These are phyloP conservation scores for Psidium guajava DNA, from an alignment of 345 rosid species.

Conservation along the genomic window DNA sequence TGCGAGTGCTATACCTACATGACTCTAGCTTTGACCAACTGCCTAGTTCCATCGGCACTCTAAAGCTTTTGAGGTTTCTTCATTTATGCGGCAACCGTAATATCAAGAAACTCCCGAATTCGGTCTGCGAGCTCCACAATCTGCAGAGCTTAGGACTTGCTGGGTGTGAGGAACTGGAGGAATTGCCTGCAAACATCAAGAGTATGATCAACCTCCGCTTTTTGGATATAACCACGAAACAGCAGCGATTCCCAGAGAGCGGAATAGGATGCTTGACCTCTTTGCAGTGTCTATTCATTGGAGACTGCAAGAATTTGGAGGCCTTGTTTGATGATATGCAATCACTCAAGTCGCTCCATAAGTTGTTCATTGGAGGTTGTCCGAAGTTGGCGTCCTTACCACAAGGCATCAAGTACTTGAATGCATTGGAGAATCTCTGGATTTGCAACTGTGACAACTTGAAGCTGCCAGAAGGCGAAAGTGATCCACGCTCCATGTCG, in stretches of 20 bases:
- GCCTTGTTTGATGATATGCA: slow-evolving; percentile 2
- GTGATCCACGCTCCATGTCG: neutral
- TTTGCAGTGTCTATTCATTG: slow-evolving; percentile 1
- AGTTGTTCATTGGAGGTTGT: neutral
- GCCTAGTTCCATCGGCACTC: slow-evolving; percentile 1
- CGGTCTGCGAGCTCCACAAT: slow-evolving; percentile 9
- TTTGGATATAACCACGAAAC: slow-evolving; percentile 6
- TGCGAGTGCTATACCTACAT: slow-evolving; percentile 2
- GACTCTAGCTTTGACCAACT: slow-evolving; percentile 2
- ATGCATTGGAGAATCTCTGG: slow-evolving; percentile 1
- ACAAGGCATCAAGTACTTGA: neutral
- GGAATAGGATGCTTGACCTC: slow-evolving; percentile 12
- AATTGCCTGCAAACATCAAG: slow-evolving; percentile 6
- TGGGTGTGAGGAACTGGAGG: slow-evolving; percentile 2
- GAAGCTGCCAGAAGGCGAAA: neutral
- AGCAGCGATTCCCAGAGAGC: neutral
- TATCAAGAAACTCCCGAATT: slow-evolving; percentile 7
- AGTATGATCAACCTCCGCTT: slow-evolving; percentile 8
- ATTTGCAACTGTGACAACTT: slow-evolving; percentile 3
- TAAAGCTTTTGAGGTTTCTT: slow-evolving; percentile 21
- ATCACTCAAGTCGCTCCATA: slow-evolving; percentile 2
- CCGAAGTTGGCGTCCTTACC: slow-evolving; percentile 7
- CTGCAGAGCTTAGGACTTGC: slow-evolving; percentile 8
- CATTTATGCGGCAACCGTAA: neutral
- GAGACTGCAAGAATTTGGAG: slow-evolving; percentile 5